Base-by-base conservation (phyloP, 2,329 filamentous ascomycete species). In the Colletotrichum sp. region DNA sequence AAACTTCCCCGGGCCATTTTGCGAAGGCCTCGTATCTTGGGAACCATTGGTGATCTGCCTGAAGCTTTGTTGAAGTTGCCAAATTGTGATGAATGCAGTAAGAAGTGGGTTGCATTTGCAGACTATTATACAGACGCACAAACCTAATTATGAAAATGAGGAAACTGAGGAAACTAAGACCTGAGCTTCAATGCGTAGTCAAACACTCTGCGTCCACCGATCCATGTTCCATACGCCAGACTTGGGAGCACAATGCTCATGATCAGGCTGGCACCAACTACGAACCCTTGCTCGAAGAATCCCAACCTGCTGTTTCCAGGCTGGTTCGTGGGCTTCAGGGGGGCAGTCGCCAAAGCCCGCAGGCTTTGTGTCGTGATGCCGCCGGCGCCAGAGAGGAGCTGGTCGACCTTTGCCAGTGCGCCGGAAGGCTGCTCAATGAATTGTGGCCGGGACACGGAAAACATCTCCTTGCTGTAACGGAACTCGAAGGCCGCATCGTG, bases 161-260 rank as follows among this genome's bases (percentile, higher is more conserved):
- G 3, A 24, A 8, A 21, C 39, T 24, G 21, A 57, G n/a, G 7
- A 24, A 8, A 21, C 39, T 24, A 75, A 21, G 24, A 34, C 34
- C 65, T 59, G 21, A 75, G 43, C 24, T 65, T 75, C 64, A 68
- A 24, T 26, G 65, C 71, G 61, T 75, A 74, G 30, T 75, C 74
- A 64, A 75, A 39, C 21, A 52, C 57, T n/a, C 70, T 66, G 21
- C 74, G 70, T 28, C 74, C 74, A 10, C 64, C 74, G 21, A 74
- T 73, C 74, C 74, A 75, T 12, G 74, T 75, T 24, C 74, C 74
- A 39, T 75, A 75, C 13, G 74, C 74, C 8, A 75, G 70, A 63
- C 57, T 52, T 7, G 74, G 74, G 15, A 75, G 34, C 18, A 74
- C 32, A 5, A 75, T 65, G 48, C 57, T 75, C 74, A 75, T 73